phyloP scores from a whole-genome alignment of 2,329 filamentous ascomycete genomes.

The Alternaria rosae region DNA sequence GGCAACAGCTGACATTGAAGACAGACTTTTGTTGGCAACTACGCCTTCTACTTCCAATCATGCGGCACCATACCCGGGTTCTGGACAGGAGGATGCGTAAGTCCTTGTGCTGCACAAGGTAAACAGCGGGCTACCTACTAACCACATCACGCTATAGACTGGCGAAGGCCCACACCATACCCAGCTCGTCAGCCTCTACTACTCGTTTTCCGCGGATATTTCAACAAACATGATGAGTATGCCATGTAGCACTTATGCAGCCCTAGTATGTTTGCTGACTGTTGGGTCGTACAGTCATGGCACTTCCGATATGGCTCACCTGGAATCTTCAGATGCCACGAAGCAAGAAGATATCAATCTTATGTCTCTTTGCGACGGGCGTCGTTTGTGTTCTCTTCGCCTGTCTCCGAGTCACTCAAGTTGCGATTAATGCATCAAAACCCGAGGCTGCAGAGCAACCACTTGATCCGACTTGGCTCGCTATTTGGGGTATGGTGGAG shows the following conservation, averaged over 20 bases:
- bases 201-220: slow-evolving; percentile 35
- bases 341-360: slow-evolving; percentile 41
- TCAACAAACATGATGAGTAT: slow-evolving; percentile 42
- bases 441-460: slow-evolving; percentile 22
- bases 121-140: background rate
- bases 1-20: background rate
- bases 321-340: slow-evolving; percentile 44
- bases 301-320: slow-evolving; percentile 43
- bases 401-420: slow-evolving; percentile 35
- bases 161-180: slow-evolving; percentile 19
- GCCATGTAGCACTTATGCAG: background rate
- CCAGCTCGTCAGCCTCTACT: slow-evolving; percentile 31
- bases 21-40: slow-evolving; percentile 46
- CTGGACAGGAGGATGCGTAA: slow-evolving; percentile 17
- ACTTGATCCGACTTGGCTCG: slow-evolving; percentile 40
- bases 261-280: background rate
- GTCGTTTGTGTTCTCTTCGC: slow-evolving; percentile 22
- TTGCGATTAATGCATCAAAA: slow-evolving; percentile 35
- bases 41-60: slow-evolving; percentile 46
- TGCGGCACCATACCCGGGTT: slow-evolving; percentile 33
- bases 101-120: background rate
- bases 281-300: slow-evolving; percentile 31
- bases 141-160: background rate
- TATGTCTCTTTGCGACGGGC: slow-evolving; percentile 22
- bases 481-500: slow-evolving; percentile 47